These are phyloP conservation scores for Rhizomucor miehei DNA, from an alignment of 371 early-diverging fungal genomes.

Conservation along the genomic window DNA sequence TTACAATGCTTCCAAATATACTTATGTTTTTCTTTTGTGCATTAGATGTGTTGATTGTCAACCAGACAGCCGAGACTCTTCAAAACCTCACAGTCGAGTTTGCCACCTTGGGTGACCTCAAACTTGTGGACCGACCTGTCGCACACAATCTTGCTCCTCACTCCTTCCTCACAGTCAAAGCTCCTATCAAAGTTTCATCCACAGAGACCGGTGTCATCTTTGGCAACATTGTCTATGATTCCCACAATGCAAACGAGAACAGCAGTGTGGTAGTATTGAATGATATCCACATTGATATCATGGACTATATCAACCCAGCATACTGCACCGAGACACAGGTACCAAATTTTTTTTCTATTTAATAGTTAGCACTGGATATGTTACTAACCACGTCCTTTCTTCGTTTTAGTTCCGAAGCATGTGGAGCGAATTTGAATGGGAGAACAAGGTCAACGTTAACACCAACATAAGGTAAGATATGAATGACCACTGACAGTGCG, in stretches of 20 bases:
- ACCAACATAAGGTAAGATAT: constrained; percentile 79
- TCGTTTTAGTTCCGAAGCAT: constrained; percentile 88
- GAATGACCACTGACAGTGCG: not conserved
- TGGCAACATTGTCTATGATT: constrained; percentile 96
- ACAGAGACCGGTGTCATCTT: constrained; percentile 98
- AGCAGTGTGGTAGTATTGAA: constrained; percentile 89
- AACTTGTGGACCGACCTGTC: constrained; percentile 93
- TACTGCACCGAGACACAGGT: constrained; percentile 84
- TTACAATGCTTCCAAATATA: not conserved
- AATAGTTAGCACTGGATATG: not conserved
- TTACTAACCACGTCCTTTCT: not conserved
- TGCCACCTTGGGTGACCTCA: constrained; percentile 95
- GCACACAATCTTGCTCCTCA: constrained; percentile 90
- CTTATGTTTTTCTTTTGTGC: not conserved
- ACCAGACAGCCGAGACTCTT: constrained; percentile 95
- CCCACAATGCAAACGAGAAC: constrained; percentile 73
- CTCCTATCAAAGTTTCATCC: constrained; percentile 96
- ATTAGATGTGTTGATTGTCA: constrained; percentile 93
- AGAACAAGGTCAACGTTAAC: constrained; percentile 96
- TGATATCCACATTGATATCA: constrained; percentile 97
- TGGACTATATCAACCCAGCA: constrained; percentile 97
- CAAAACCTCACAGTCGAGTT: constrained; percentile 98
- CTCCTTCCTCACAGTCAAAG: constrained; percentile 92
- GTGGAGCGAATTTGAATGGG: constrained; percentile 99
- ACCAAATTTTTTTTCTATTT: constrained; percentile 2